Percentiles rank a stretch among this genome's conserved stretches.
These are phyloP conservation scores for Sistotremastrum suecicum DNA, from an alignment of 768 basidiomycete species.

Conservation along the genomic window DNA sequence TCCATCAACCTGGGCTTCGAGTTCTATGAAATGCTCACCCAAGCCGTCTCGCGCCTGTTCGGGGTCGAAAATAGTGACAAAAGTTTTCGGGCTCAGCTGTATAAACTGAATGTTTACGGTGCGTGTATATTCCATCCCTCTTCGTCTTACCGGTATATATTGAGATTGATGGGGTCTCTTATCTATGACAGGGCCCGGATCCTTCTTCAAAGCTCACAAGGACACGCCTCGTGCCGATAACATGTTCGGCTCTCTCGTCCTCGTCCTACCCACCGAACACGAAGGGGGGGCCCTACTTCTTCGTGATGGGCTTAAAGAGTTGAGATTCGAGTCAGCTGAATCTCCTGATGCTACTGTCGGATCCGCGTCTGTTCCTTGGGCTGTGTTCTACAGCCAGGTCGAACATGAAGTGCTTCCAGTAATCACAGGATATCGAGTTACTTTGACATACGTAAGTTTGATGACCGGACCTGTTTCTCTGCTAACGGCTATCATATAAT, in stretches of 20 bases:
- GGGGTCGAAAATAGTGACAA: background rate
- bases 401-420: slow-evolving; percentile 26
- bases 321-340: slow-evolving; percentile 2
- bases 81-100: background rate
- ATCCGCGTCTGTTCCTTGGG: slow-evolving; percentile 9
- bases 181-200: background rate
- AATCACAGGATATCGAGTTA: slow-evolving; percentile 24
- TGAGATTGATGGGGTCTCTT: too few relatives aligned
- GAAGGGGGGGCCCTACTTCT: slow-evolving; percentile 6
- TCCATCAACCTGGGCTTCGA: slow-evolving; percentile 6
- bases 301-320: slow-evolving; percentile 2
- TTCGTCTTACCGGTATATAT: too few relatives aligned
- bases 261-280: slow-evolving; percentile 3
- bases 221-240: slow-evolving; percentile 5
- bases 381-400: slow-evolving; percentile 25
- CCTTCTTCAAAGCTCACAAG: slow-evolving; percentile 8
- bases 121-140: background rate
- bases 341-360: background rate
- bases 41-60: background rate
- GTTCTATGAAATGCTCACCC: background rate
- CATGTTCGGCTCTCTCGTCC: slow-evolving; percentile 7
- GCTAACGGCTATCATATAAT: too few relatives aligned
- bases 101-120: slow-evolving; percentile 9
- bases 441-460: slow-evolving; percentile 20
- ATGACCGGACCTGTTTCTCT: too few relatives aligned